These are phyloP conservation scores for Byssothecium circinans DNA, from an alignment of 2,329 filamentous ascomycete genomes.

Conservation along the genomic window DNA sequence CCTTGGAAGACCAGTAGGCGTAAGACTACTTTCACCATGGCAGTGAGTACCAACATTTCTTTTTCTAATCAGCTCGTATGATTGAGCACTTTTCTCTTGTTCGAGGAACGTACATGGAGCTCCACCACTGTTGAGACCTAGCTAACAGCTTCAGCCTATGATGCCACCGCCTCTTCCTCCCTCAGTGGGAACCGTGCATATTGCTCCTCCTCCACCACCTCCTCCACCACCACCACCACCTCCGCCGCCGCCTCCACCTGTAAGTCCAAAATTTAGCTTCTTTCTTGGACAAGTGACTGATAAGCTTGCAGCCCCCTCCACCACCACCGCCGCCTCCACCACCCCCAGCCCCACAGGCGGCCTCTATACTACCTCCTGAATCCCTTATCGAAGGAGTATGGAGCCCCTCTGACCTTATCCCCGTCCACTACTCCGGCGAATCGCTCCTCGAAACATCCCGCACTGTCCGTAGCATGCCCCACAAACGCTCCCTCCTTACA, in stretches of 20 bases:
- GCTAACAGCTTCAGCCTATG: not conserved
- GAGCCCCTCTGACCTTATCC: constrained; percentile 22
- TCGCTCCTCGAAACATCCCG: constrained; percentile 14
- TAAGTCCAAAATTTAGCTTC: not conserved
- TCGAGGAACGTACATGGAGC: too few relatives aligned
- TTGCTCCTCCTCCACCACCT: not conserved
- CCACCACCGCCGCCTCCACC: constrained; percentile 14
- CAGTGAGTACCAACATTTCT: not conserved
- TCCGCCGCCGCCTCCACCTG: constrained; percentile 8
- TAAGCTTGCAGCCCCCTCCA: constrained; percentile 16
- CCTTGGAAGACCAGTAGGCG: not conserved
- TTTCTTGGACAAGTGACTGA: not conserved
- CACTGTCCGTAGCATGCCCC: constrained; percentile 24
- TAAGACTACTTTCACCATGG: not conserved
- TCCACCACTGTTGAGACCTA: too few relatives aligned
- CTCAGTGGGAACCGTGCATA: not conserved
- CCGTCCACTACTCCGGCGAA: constrained; percentile 23
- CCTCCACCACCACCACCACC: constrained; percentile 8
- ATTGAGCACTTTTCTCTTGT: too few relatives aligned
- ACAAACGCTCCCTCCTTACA: constrained; percentile 28
- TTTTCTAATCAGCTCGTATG: not conserved
- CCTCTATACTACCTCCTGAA: constrained; percentile 7
- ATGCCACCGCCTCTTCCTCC: not conserved
- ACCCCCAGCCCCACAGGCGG: constrained; percentile 13
- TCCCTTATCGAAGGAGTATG: constrained; percentile 9